These are phyloP conservation scores for Babesia sp. DNA, from an alignment of 169 alveolate genomes.

Conservation along the genomic window DNA sequence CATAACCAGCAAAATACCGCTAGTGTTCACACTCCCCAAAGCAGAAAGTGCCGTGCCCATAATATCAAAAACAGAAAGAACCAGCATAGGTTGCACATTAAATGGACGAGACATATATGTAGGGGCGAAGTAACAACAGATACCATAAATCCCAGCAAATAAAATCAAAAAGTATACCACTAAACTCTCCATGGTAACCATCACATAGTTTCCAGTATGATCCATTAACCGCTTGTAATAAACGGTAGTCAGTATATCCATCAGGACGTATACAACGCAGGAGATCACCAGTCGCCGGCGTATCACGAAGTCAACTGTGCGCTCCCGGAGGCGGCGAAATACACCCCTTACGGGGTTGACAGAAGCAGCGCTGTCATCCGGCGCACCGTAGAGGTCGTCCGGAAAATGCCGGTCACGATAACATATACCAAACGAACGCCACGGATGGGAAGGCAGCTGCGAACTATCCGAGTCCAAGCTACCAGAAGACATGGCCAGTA, in stretches of 20 bases:
- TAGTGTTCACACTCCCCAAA: constrained; percentile 59
- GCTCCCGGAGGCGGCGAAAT: not conserved
- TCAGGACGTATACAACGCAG: constrained; percentile 31
- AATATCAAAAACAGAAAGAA: constrained; percentile 43
- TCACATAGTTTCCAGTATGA: constrained; percentile 58
- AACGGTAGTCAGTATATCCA: constrained; percentile 62
- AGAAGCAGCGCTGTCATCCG: not conserved
- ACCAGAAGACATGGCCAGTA: not conserved
- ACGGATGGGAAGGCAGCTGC: not conserved
- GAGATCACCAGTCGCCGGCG: not conserved
- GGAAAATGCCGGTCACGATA: not conserved
- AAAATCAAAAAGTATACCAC: constrained; percentile 4
- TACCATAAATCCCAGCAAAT: constrained; percentile 3
- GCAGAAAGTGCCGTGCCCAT: constrained; percentile 42
- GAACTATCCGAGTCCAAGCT: not conserved
- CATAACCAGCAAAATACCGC: constrained; percentile 60
- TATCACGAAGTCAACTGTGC: not conserved
- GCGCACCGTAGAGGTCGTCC: not conserved
- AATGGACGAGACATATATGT: constrained; percentile 59
- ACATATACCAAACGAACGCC: not conserved
- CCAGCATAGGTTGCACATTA: constrained; percentile 23
- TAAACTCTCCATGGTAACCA: constrained; percentile 51
- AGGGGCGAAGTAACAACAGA: constrained; percentile 11
- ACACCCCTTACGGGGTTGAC: not conserved
- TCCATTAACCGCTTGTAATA: constrained; percentile 59